Percentiles rank a stretch among this genome's conserved stretches.
Evolutionary conservation across 2,329 filamentous ascomycete species (phyloP).

Genomic region (Phoma sp.): DNA sequence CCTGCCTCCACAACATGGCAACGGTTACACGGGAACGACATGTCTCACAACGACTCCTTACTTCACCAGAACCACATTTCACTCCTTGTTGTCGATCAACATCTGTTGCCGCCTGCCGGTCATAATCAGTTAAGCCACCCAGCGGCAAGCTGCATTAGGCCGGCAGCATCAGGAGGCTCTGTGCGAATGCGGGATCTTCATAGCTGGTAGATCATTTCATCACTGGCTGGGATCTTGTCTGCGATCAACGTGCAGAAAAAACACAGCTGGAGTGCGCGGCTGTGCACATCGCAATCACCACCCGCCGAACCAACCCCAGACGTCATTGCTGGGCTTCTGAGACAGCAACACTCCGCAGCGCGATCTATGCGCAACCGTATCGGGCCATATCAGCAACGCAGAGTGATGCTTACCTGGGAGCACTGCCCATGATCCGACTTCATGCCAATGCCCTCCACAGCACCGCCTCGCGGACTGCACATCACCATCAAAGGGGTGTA

Average conservation of each 20-base stretch:
- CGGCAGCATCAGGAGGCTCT: slow-evolving; percentile 21
- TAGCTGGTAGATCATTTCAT: slow-evolving; percentile 38
- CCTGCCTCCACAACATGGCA: neutral
- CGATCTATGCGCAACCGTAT: neutral
- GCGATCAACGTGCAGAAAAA: slow-evolving; percentile 20
- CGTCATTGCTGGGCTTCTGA: slow-evolving; percentile 12
- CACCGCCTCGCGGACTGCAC: slow-evolving; percentile 28
- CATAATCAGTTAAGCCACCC: neutral
- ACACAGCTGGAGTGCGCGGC: slow-evolving; percentile 15
- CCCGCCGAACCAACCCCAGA: slow-evolving; percentile 12
- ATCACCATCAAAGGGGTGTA: slow-evolving; percentile 24
- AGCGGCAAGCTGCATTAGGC: neutral
- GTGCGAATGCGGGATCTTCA: slow-evolving; percentile 28
- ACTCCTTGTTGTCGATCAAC: neutral
- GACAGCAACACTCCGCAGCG: neutral
- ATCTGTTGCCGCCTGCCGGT: neutral
- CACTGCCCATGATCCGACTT: slow-evolving; percentile 9
- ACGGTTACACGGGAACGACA: slow-evolving; percentile 5
- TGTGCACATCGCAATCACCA: slow-evolving; percentile 30
- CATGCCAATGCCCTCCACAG: slow-evolving; percentile 14
- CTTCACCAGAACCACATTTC: neutral
- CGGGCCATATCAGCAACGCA: neutral
- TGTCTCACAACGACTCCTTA: slow-evolving; percentile 5
- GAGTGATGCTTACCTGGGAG: slow-evolving; percentile 1
- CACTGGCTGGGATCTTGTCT: slow-evolving; percentile 16